Conservation (phyloP, 2,329 filamentous ascomycete genomes). For the Tolypocladium amazonense region DNA sequence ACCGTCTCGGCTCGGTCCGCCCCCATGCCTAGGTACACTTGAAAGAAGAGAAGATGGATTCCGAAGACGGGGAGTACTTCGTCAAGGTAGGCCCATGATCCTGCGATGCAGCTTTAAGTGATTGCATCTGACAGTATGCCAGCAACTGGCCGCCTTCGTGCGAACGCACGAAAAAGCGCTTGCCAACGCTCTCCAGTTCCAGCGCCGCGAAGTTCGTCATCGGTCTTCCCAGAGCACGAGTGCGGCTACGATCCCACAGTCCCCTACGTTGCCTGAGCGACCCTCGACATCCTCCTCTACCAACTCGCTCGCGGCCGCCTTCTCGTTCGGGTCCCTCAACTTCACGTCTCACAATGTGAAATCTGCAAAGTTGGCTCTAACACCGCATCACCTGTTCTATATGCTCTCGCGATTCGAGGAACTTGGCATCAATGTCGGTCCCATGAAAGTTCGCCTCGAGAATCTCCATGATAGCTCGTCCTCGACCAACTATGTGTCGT, state of each 20-base stretch:
- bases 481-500: constrained; percentile 90
- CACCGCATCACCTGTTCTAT: constrained; percentile 94
- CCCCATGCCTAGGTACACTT: constrained; percentile 25
- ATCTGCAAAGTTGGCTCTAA: constrained; percentile 83
- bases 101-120: background rate
- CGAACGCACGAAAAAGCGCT: constrained; percentile 95
- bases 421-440: constrained; percentile 77
- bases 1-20: background rate
- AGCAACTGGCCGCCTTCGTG: constrained; percentile 95
- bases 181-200: constrained; percentile 83
- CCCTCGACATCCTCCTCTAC: constrained; percentile 59
- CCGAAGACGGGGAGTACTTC: constrained; percentile 82
- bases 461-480: constrained; percentile 83
- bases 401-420: constrained; percentile 93
- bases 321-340: constrained; percentile 75
- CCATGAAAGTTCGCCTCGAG: constrained; percentile 92
- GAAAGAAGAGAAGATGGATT: constrained; percentile 52
- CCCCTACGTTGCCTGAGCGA: constrained; percentile 48
- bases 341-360: constrained; percentile 81
- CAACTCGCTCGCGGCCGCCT: constrained; percentile 67
- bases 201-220: constrained; percentile 63
- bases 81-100: constrained; percentile 54
- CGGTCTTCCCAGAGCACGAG: constrained; percentile 55
- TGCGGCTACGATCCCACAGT: constrained; percentile 42
- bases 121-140: constrained; percentile 5